Conservation (phyloP, 192 early-diverging fungal species). For the Coemansia sp. region DNA sequence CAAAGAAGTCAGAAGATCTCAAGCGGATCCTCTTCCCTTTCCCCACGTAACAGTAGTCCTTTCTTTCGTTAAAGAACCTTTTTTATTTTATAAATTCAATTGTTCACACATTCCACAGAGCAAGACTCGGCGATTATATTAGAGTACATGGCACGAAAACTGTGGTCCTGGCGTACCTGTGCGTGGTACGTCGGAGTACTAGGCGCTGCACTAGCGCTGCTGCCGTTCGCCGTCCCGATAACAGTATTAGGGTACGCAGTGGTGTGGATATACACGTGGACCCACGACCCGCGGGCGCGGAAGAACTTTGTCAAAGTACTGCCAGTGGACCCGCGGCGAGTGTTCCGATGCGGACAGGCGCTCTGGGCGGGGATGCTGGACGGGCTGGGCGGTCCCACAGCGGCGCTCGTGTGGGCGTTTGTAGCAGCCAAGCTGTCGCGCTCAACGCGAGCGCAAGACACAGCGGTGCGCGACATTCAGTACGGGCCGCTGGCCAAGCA, state of each 20-base stretch:
- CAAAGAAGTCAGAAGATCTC: not conserved
- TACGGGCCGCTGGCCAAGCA: constrained; percentile 54
- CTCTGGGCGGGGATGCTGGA: constrained; percentile 56
- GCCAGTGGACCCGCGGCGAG: constrained; percentile 46
- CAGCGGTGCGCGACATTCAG: constrained; percentile 54
- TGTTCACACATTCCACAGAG: not conserved
- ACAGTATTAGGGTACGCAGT: constrained; percentile 29
- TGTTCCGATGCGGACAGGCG: constrained; percentile 47
- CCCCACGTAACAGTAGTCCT: not conserved
- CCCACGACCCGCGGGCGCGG: constrained; percentile 53
- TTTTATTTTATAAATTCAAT: not conserved
- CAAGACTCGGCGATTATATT: not conserved
- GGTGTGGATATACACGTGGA: constrained; percentile 57
- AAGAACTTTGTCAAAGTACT: constrained; percentile 31
- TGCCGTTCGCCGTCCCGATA: constrained; percentile 47
- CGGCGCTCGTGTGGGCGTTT: constrained; percentile 44
- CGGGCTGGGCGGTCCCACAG: constrained; percentile 52
- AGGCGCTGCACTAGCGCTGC: constrained; percentile 20
- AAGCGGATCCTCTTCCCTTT: not conserved
- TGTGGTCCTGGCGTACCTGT: constrained; percentile 26
- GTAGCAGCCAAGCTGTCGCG: constrained; percentile 47
- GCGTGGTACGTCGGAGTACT: constrained; percentile 19
- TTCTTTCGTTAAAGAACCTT: not conserved
- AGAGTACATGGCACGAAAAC: not conserved
- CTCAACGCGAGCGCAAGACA: constrained; percentile 46